phyloP scores from a whole-genome alignment of 2,329 filamentous ascomycete species.

The Talaromyces atroroseus region DNA sequence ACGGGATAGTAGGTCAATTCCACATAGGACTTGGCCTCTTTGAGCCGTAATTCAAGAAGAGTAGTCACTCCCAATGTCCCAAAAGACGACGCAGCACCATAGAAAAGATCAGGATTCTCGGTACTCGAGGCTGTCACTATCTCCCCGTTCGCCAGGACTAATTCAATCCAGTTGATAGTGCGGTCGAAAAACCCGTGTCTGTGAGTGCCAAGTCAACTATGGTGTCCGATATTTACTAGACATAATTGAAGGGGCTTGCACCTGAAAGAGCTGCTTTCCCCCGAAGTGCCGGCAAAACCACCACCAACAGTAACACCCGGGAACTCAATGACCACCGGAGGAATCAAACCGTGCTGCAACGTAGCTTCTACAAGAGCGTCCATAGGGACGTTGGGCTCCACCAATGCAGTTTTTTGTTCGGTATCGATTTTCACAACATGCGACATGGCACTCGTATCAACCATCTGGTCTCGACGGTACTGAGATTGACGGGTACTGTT shows the following conservation, averaged over 20 bases:
- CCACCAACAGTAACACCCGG: constrained; percentile 63
- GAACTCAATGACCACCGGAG: constrained; percentile 40
- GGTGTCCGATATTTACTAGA: too few species aligned
- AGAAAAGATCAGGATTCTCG: constrained; percentile 51
- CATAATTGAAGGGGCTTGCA: neutral
- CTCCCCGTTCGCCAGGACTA: constrained; percentile 56
- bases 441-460: constrained; percentile 20
- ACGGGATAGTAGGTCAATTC: constrained; percentile 57
- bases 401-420: constrained; percentile 54
- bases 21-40: constrained; percentile 52
- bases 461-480: constrained; percentile 20
- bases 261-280: constrained; percentile 61
- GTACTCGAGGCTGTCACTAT: constrained; percentile 44
- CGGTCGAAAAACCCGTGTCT: constrained; percentile 60
- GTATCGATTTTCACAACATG: neutral
- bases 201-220: neutral
- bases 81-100: constrained; percentile 53
- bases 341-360: constrained; percentile 50
- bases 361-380: constrained; percentile 56
- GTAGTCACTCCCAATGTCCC: constrained; percentile 59
- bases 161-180: constrained; percentile 57
- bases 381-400: constrained; percentile 67
- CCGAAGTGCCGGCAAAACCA: constrained; percentile 60
- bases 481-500: constrained; percentile 62
- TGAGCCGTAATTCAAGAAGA: constrained; percentile 53